A percentile compares a stretch with the other conserved stretches of the same genome.
Evolutionary conservation across 2,329 filamentous ascomycete species (phyloP).

Genomic region (Hirsutella rhossiliensis): DNA sequence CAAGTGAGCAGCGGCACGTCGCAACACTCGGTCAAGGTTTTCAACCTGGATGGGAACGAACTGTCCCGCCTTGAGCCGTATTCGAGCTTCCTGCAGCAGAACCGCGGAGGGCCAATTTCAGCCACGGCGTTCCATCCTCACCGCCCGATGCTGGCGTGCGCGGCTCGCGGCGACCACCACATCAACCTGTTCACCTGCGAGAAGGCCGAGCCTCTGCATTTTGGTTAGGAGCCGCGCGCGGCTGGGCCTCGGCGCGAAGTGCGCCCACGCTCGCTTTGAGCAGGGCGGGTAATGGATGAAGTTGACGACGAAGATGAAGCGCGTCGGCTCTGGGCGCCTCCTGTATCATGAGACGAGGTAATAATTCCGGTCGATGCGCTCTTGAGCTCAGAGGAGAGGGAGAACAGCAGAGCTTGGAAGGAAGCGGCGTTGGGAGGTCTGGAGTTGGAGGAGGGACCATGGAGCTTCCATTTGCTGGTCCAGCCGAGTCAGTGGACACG

Average conservation of each 20-base stretch:
- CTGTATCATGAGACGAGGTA: too few species aligned
- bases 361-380: too few species aligned
- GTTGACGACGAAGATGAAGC: background rate
- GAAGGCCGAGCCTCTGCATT: slow-evolving; percentile 25
- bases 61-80: slow-evolving; percentile 83
- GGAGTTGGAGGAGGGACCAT: too few species aligned
- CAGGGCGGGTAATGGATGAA: background rate
- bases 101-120: slow-evolving; percentile 69
- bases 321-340: background rate
- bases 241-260: background rate
- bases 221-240: slow-evolving; percentile 12
- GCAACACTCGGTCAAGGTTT: slow-evolving; percentile 78
- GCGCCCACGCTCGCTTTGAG: background rate
- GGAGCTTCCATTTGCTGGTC: too few species aligned
- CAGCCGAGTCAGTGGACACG: too few species aligned
- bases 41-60: slow-evolving; percentile 72
- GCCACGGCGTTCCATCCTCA: slow-evolving; percentile 93
- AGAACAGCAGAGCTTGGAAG: too few species aligned
- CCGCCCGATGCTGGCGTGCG: slow-evolving; percentile 78
- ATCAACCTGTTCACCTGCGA: slow-evolving; percentile 78
- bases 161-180: slow-evolving; percentile 76
- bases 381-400: too few species aligned
- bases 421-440: too few species aligned
- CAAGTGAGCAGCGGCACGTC: slow-evolving; percentile 60
- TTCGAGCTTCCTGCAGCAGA: slow-evolving; percentile 74